Percentiles rank a stretch among this genome's conserved stretches.
Conservation (phyloP, 768 basidiomycete genomes). For the Podaxis rugospora region DNA sequence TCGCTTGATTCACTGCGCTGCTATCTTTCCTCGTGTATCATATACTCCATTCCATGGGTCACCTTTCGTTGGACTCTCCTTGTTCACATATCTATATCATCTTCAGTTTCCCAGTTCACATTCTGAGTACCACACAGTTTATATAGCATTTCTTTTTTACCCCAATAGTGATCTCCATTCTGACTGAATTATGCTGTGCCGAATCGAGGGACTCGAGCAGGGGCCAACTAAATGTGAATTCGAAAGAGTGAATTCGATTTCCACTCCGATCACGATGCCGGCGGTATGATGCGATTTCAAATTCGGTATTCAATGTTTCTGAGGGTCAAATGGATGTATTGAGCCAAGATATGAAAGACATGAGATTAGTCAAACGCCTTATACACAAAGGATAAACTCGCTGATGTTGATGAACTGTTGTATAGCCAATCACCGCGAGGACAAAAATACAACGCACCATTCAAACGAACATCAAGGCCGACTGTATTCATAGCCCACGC, state of each 20-base stretch:
- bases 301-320: slow-evolving; percentile 8
- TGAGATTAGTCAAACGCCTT: slow-evolving; percentile 2
- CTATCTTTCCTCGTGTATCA: slow-evolving; percentile 6
- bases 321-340: slow-evolving; percentile 7
- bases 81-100: slow-evolving; percentile 2
- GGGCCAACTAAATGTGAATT: slow-evolving; percentile 15
- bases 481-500: background rate
- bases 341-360: background rate
- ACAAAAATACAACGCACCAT: slow-evolving; percentile 1
- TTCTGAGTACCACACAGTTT: background rate
- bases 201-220: slow-evolving; percentile 18
- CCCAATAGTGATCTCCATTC: background rate
- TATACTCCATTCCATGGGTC: slow-evolving; percentile 6
- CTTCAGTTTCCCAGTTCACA: background rate
- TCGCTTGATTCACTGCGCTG: background rate
- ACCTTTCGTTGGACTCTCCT: background rate
- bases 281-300: slow-evolving; percentile 17
- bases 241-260: slow-evolving; percentile 16
- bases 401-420: background rate
- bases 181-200: slow-evolving; percentile 14
- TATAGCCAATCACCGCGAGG: slow-evolving; percentile 1
- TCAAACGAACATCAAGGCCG: background rate
- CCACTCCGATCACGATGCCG: slow-evolving; percentile 21
- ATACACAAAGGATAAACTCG: background rate
- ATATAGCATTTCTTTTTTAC: slow-evolving; percentile 5